Evolutionary conservation across 148 eudicot genomes (phyloP).

Genomic region (Pouteria glomerata): DNA sequence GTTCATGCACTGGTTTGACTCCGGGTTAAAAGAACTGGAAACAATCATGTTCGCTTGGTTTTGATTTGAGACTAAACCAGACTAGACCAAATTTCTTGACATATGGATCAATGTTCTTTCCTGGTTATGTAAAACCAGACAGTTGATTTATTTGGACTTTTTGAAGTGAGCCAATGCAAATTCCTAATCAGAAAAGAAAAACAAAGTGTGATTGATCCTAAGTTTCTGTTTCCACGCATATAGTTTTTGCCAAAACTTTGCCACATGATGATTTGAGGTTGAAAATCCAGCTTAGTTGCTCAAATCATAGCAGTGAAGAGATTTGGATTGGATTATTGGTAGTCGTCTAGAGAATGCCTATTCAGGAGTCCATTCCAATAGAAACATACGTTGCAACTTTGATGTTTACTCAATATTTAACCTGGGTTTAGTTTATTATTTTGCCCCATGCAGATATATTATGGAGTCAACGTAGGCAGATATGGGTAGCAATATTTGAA

Average conservation of each 20-base stretch:
- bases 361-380: not conserved
- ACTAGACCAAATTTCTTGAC: not conserved
- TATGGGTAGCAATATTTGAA: not conserved
- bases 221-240: not conserved
- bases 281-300: not conserved
- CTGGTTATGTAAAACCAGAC: not conserved
- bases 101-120: not conserved
- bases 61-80: not conserved
- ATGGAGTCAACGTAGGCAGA: not conserved
- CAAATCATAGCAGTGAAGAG: not conserved
- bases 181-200: no score
- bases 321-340: not conserved
- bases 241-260: not conserved
- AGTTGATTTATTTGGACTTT: no score
- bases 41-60: not conserved
- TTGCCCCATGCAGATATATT: not conserved
- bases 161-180: not conserved
- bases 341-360: not conserved
- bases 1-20: no score
- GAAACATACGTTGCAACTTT: not conserved
- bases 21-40: not conserved
- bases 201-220: no score
- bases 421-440: constrained; percentile 6
- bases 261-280: not conserved
- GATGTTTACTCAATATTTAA: not conserved